Base-by-base conservation (phyloP, 2,329 filamentous ascomycete species). In the Aspergillus floridensis region DNA sequence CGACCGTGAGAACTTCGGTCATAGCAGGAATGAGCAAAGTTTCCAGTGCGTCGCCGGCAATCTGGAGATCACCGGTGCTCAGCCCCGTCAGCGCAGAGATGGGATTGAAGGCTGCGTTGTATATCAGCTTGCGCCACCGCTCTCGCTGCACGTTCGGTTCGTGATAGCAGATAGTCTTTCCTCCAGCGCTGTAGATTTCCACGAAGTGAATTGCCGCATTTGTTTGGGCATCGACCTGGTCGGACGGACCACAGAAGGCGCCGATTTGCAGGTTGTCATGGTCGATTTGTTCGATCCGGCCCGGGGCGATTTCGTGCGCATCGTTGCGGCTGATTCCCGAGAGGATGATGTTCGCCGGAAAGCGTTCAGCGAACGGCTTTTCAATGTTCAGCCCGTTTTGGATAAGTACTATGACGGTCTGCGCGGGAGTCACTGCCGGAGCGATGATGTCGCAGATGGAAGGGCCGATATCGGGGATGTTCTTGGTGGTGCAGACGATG, bases 311-410 rank as follows among this genome's bases (percentile, higher is more conserved):
- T 64, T 87, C 83, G 4, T 79, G 79, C 2, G 81, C 79, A 26
- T 82, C 81, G 56, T 83, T 84, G 53, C 82, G 73, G 2, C 78
- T 80, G 8, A 87, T 77, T 4, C 83, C 82, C 3, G 80, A 83
- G 1, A 88, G 74, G 6, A 86, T 66, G 0, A 79, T 69, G 60
- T 84, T 86, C 3, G 68, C 59, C 0, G 84, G 84, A 65, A 86
- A 86, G 0, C 72, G 32, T 11, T 26, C 10, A 21, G 82, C 67
- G 21, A 87, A 67, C 0, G 84, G 83, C 47, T 77, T 79, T 63
- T 88, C 84, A 61, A 88, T 87, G 65, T 87, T 85, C n/a, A 88
- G 72, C 0, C 86, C 86, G 65, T 88, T 88, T 62, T 88, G 86
- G 5, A 85, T 73, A 6, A 88, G 77, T 0, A 87, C 76, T 49